These are phyloP conservation scores for Venturia asperata DNA, from an alignment of 2,329 filamentous ascomycete genomes.

Conservation along the genomic window DNA sequence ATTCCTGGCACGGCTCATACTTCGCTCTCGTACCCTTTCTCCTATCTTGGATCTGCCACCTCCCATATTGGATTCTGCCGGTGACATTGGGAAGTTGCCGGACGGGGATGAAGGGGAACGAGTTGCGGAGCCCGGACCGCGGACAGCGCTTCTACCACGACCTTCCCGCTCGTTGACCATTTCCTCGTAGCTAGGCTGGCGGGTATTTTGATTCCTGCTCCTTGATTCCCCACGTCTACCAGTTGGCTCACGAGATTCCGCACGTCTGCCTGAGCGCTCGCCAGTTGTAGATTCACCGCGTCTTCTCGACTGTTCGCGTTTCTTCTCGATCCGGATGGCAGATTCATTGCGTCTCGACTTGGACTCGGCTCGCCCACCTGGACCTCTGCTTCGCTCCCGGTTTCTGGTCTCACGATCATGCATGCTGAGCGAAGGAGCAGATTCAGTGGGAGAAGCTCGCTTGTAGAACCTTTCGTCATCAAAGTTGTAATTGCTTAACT, in stretches of 20 bases:
- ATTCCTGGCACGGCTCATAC: slow-evolving; percentile 12
- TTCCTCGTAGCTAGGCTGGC: slow-evolving; percentile 9
- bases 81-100: slow-evolving; percentile 16
- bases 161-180: slow-evolving; percentile 9
- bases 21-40: slow-evolving; percentile 18
- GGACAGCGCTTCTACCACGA: slow-evolving; percentile 14
- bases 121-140: neutral
- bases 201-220: neutral
- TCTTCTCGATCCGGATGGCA: neutral
- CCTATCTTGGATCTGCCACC: slow-evolving; percentile 18
- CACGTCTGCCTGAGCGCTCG: slow-evolving; percentile 2
- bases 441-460: slow-evolving; percentile 28
- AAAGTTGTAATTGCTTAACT: slow-evolving; percentile 42
- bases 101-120: slow-evolving; percentile 13
- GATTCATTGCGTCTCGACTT: slow-evolving; percentile 4
- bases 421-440: slow-evolving; percentile 7
- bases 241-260: slow-evolving; percentile 8
- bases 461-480: slow-evolving; percentile 36
- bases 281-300: slow-evolving; percentile 3
- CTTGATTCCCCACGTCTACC: slow-evolving; percentile 9
- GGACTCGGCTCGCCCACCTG: neutral
- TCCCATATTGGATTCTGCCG: slow-evolving; percentile 14
- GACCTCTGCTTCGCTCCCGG: slow-evolving; percentile 8
- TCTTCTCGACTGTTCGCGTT: neutral
- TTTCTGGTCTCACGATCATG: slow-evolving; percentile 5